A percentile compares a stretch with the other conserved stretches of the same genome.
These are phyloP conservation scores for Metschnikowia koreensis DNA, from an alignment of 805 yeast species.

Conservation along the genomic window DNA sequence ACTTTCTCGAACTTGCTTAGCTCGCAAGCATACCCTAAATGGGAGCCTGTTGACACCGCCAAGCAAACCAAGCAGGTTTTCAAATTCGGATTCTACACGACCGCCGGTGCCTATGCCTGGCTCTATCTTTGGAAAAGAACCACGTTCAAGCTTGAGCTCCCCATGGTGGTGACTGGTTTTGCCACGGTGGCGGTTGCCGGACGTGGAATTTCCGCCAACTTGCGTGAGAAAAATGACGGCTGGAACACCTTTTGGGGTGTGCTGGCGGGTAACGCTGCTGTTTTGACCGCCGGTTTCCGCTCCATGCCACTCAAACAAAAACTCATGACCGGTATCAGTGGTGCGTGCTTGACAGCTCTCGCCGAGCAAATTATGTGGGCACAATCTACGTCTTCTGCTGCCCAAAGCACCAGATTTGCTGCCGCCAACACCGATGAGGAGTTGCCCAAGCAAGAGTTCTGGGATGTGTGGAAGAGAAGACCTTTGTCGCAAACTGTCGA, in stretches of 20 bases:
- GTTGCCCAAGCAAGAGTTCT: slow-evolving; percentile 49
- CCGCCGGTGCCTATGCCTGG: slow-evolving; percentile 49
- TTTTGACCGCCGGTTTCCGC: slow-evolving; percentile 44
- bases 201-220: slow-evolving; percentile 50
- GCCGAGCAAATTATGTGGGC: slow-evolving; percentile 42
- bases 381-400: slow-evolving; percentile 39
- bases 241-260: slow-evolving; percentile 66
- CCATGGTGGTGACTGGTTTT: slow-evolving; percentile 39
- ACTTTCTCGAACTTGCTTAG: slow-evolving; percentile 40
- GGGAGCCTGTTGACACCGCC: slow-evolving; percentile 56
- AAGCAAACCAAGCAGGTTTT: slow-evolving; percentile 48
- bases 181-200: slow-evolving; percentile 53
- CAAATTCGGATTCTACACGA: slow-evolving; percentile 46
- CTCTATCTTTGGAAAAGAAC: slow-evolving; percentile 44
- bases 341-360: slow-evolving; percentile 38
- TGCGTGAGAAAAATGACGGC: slow-evolving; percentile 62
- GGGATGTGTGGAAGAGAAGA: slow-evolving; percentile 79
- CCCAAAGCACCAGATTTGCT: slow-evolving; percentile 37
- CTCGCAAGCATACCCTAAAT: slow-evolving; percentile 44
- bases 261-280: slow-evolving; percentile 46
- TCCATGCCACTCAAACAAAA: slow-evolving; percentile 43
- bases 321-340: slow-evolving; percentile 38
- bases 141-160: slow-evolving; percentile 41
- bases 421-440: slow-evolving; percentile 40
- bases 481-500: slow-evolving; percentile 79